A percentile compares a stretch with the other conserved stretches of the same genome.
Conservation (phyloP, 2,329 filamentous ascomycete genomes). For the Trichoderma breve region DNA sequence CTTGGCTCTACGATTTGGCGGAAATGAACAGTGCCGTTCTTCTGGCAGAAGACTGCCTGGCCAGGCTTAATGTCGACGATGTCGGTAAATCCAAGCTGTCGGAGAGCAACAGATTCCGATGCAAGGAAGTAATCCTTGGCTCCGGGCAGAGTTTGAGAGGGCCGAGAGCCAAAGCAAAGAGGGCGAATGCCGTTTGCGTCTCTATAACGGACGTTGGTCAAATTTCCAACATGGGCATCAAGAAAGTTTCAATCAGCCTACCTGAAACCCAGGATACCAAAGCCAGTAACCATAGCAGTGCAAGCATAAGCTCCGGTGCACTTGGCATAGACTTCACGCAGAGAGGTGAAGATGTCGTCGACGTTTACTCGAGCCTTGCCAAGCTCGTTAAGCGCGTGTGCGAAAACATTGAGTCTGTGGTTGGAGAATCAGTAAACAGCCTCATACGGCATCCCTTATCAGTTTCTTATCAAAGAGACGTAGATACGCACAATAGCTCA, state of each 20-base stretch:
- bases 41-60: conserved; percentile 80
- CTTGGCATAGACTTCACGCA: conserved; percentile 46
- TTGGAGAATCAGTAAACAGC: not conserved
- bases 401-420: conserved; percentile 73
- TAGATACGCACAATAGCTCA: conserved; percentile 45
- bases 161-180: conserved; percentile 72
- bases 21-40: conserved; percentile 72
- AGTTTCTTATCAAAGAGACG: not conserved
- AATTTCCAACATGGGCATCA: conserved; percentile 7
- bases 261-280: conserved; percentile 32
- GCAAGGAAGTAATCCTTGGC: conserved; percentile 86
- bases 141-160: conserved; percentile 59
- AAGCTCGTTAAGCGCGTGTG: conserved; percentile 74
- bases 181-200: conserved; percentile 69
- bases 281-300: conserved; percentile 19
- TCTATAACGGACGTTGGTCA: conserved; percentile 7
- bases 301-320: conserved; percentile 15
- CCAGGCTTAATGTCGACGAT: conserved; percentile 78
- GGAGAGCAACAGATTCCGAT: conserved; percentile 81
- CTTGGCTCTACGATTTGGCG: conserved; percentile 67
- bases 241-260: conserved; percentile 51
- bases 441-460: conserved; percentile 5
- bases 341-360: conserved; percentile 71
- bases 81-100: conserved; percentile 75
- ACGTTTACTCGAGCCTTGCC: conserved; percentile 78